These are phyloP conservation scores for Kregervanrija pseudodelftensis DNA, from an alignment of 805 yeast genomes.

Conservation along the genomic window DNA sequence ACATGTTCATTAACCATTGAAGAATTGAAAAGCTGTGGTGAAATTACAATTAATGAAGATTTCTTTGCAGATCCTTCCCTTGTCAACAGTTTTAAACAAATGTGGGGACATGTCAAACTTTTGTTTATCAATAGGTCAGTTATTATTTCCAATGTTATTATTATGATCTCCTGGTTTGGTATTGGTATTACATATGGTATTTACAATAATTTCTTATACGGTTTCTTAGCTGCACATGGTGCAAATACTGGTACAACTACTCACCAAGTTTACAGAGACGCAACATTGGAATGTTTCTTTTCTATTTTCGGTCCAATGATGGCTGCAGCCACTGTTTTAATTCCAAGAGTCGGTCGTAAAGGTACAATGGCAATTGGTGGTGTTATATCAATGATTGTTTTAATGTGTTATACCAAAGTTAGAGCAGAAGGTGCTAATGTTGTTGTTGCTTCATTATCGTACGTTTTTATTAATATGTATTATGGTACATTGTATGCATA, in stretches of 20 bases:
- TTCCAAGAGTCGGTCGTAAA: conserved; percentile 42
- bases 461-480: conserved; percentile 40
- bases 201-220: conserved; percentile 47
- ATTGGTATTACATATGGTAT: conserved; percentile 54
- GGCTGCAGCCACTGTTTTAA: conserved; percentile 33
- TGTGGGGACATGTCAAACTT: conserved; percentile 33
- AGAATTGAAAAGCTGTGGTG: conserved; percentile 39
- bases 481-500: conserved; percentile 58
- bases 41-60: conserved; percentile 23
- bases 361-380: conserved; percentile 51
- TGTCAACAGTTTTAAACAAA: conserved; percentile 23
- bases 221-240: conserved; percentile 44
- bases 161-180: conserved; percentile 46
- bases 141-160: conserved; percentile 37
- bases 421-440: conserved; percentile 49
- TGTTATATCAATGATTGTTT: conserved; percentile 45
- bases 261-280: conserved; percentile 39
- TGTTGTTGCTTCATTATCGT: conserved; percentile 41
- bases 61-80: conserved; percentile 13
- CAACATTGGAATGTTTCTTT: conserved; percentile 38
- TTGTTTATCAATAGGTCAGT: conserved; percentile 41
- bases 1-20: conserved; percentile 37
- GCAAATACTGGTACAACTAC: conserved; percentile 35
- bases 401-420: conserved; percentile 59
- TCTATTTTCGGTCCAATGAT: conserved; percentile 48